These are phyloP conservation scores for Orbilia javanica DNA, from an alignment of 2,329 filamentous ascomycete genomes.

Conservation along the genomic window DNA sequence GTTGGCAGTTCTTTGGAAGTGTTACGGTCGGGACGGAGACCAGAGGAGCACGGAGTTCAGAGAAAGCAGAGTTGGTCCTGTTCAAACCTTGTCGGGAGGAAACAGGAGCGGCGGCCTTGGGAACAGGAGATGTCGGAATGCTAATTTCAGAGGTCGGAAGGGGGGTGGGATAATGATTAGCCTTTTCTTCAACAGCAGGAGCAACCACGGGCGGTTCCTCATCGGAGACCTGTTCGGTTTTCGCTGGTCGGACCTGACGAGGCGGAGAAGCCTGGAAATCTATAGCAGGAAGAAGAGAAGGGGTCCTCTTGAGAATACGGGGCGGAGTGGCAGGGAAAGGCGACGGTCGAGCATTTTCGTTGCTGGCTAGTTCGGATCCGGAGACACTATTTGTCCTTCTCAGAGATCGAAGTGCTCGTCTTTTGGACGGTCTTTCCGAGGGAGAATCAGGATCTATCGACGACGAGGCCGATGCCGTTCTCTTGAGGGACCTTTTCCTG, in stretches of 20 bases:
- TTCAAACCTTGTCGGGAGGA: conserved; percentile 70
- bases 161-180: conserved; percentile 84
- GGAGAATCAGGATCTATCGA: conserved; percentile 54
- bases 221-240: conserved; percentile 68
- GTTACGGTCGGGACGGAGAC: conserved; percentile 84
- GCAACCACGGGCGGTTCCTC: conserved; percentile 62
- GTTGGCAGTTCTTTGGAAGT: conserved; percentile 83
- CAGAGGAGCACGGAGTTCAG: conserved; percentile 82
- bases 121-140: conserved; percentile 88
- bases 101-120: conserved; percentile 66
- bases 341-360: conserved; percentile 31
- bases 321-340: conserved; percentile 41
- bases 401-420: conserved; percentile 39
- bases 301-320: conserved; percentile 72
- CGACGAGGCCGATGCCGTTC: conserved; percentile 41
- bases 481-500: conserved; percentile 39
- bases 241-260: conserved; percentile 74
- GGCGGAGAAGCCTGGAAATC: conserved; percentile 77
- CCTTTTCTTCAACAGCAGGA: not conserved
- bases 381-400: conserved; percentile 46
- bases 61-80: conserved; percentile 74
- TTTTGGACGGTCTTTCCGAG: conserved; percentile 40
- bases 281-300: conserved; percentile 81
- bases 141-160: conserved; percentile 93
- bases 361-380: conserved; percentile 7